Evolutionary conservation across 192 early-diverging fungal genomes (phyloP), one percentile per base, ranked within the genome.

Genomic region (Allomyces macrogynus): DNA sequence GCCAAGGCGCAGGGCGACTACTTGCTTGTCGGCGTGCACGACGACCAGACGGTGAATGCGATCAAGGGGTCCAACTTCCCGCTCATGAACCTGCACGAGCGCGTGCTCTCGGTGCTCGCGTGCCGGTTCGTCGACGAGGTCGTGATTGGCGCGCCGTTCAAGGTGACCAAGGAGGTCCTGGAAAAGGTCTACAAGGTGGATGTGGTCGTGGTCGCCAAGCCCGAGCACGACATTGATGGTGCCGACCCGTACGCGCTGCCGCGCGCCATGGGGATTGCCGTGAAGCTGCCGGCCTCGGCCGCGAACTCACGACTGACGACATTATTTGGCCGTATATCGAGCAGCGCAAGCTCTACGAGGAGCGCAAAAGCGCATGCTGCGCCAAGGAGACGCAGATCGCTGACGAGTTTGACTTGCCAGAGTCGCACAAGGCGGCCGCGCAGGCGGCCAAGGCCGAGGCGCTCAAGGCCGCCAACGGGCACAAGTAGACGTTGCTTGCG

Each of bases 121-220:
- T 97, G 94, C 69, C 76, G 87, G 77, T 92, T 91, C 65, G 91
- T 92, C 9, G 90, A 97, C 72, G 92, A 93, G 68, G 90, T 97
- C 24, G 86, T 97, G 63, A 89, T 94, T 54, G 89, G 90, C 24
- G 90, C 91, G 24, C 94, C 94, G 20, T 89, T 84, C 71, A 89
- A 86, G 72, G 85, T 93, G 1, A 87, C 85, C 27, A 81, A 91
- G 68, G 86, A 91, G 61, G 87, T 97, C 23, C 74, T 95, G 62
- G 80, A 80, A 61, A 86, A 90, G 64, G 88, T 91, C 40, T 90
- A 88, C 78, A 86, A 87, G 23, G 89, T 97, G 26, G 74, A 85
- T 54, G 68, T 89, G 2, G 92, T 97, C 18, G 85, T 80, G 24
- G 86, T 90, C 63, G 86, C 86, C 63, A 84, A 80, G 64, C 77